Base-by-base conservation (phyloP, 1,284 basidiomycete species). In the Puccinia brachypodii region DNA sequence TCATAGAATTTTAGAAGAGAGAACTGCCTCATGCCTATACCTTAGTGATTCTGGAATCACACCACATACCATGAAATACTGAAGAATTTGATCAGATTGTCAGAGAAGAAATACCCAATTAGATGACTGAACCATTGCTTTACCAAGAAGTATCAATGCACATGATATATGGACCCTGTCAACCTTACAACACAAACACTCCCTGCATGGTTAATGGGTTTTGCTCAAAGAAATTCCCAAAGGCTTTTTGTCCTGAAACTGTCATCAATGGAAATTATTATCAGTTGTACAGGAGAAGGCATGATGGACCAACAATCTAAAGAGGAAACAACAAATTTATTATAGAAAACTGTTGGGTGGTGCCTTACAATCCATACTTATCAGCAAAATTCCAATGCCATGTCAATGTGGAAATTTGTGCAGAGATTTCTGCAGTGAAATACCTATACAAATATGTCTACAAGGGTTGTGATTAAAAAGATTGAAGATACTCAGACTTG, bases 361-460 rank as follows among this genome's bases (percentile, higher is more conserved):
- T 69, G 3, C 42, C 76, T 19, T 69, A 78, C 50, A 78, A 68
- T 16, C 7, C 31, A 0, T 78, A 68, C 36, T 36, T 78, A 3
- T 36, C 47, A 28, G 42, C 36, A 0, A 47, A 28, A 36, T 69
- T 53, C 31, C 28, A 78, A 40, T 78, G 62, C 38, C 76, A 78
- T 38, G 69, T 78, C 4, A 78, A 69, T 38, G 42, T 78, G 11
- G 64, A 69, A 40, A 69, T 68, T 22, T 25, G 16, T n/a, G 6
- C 42, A 31, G 31, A 40, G 19, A 44, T 77, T 13, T 50, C 28
- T 11, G 62, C 64, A 7, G 44, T 78, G 1, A 78, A 78, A 42
- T 68, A 78, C n/a, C 33, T 78, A 7, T 68, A 78, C 44, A 69
- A 68, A 19, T 69, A 78, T 16, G 36, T 69, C 25, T 66, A n/a